Base-by-base conservation (phyloP, 371 early-diverging fungal species). In the Rhizopus delemar region DNA sequence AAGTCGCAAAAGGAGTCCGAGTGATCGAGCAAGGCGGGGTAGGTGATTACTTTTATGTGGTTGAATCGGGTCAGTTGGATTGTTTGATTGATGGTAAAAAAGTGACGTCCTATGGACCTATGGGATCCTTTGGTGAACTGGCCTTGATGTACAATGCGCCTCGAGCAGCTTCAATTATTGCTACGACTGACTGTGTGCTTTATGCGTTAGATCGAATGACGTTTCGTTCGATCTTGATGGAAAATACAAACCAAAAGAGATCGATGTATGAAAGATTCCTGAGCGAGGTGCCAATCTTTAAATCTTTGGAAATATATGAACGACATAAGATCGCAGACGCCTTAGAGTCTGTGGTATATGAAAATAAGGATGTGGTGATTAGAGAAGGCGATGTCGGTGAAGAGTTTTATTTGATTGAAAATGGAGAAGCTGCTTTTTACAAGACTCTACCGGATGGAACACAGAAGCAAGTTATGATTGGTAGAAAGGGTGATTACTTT, bases 41-140 rank as follows among this genome's bases (percentile, higher is more conserved):
- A 15, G 99, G 98, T 45, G 97, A 97, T 80, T 97, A 82, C 74
- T 98, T 99, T 73, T 99, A 99, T 73, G 91, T 98, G 39, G 97
- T 98, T 36, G 99, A 99, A 70, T 84, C 83, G 9, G 99, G 99
- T 46, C 82, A 88, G 15, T 85, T 99, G 69, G 98, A 98, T 61
- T 93, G 98, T 51, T 89, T 88, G 68, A 92, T 97, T 67, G 68
- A 81, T 51, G 70, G 75, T 32, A 68, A 74, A 29, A 88, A 89
- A 63, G 91, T 91, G 31, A 77, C 79, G 32, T 77, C 81, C 8
- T 87, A 87, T 63, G 77, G 75, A 11, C 71, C 85, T 33, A 88
- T 86, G 45, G 91, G 89, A 31, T 78, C 83, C 43, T 93, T 95
- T 84, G 96, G 94, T 50, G 94, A 95, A 73, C 75, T 95, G 50